phyloP scores from a whole-genome alignment of 2,329 filamentous ascomycete genomes.

The Thelonectria discophora region DNA sequence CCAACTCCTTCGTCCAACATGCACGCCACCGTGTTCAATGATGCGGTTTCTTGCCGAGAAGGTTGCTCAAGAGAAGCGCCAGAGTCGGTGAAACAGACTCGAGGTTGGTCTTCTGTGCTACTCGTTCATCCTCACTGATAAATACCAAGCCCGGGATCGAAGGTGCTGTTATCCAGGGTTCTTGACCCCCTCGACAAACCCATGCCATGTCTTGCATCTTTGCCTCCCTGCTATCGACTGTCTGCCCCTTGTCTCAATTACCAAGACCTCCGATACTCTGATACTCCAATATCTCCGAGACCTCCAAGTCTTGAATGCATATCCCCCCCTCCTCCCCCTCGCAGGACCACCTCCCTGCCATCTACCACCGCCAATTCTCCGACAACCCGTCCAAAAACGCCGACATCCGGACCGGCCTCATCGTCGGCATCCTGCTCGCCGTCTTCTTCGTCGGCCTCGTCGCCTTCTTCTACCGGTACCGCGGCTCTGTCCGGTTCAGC shows the following conservation, averaged over 20 bases:
- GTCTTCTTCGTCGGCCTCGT: constrained; percentile 50
- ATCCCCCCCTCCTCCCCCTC: constrained; percentile 40
- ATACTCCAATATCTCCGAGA: no score
- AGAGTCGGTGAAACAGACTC: no score
- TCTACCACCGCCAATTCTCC: constrained; percentile 38
- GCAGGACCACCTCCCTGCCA: constrained; percentile 7
- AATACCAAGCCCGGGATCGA: constrained; percentile 26
- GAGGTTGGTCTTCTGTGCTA: no score
- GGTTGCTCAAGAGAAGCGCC: no score
- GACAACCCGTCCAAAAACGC: constrained; percentile 43
- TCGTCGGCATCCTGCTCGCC: constrained; percentile 53
- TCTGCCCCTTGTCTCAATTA: not conserved
- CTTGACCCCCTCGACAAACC: constrained; percentile 9
- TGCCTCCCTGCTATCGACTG: constrained; percentile 15
- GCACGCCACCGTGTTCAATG: not conserved
- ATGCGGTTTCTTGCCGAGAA: not conserved
- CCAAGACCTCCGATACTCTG: not conserved
- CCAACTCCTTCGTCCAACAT: not conserved
- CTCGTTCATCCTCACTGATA: constrained; percentile 14
- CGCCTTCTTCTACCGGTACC: constrained; percentile 53
- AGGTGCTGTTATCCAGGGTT: constrained; percentile 19
- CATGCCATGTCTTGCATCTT: constrained; percentile 24
- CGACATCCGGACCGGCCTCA: constrained; percentile 54
- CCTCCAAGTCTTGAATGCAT: constrained; percentile 43
- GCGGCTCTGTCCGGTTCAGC: constrained; percentile 49